Evolutionary conservation across 2,329 filamentous ascomycete genomes (phyloP).

Genomic region (Penicillium corylophilum): DNA sequence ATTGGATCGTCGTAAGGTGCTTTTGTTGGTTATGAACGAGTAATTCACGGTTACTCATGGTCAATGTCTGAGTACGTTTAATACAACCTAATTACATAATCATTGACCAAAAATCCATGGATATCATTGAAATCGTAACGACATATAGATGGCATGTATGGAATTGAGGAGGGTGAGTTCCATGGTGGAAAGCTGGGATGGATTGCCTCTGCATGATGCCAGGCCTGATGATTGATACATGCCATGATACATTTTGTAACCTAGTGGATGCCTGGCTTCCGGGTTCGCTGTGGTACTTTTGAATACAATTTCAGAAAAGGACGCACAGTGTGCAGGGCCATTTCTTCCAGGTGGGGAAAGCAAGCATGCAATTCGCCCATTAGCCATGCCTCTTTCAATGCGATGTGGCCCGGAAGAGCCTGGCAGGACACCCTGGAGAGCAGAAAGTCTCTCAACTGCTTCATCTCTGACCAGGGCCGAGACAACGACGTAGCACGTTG

Average conservation of each 20-base stretch:
- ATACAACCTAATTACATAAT: constrained; percentile 17
- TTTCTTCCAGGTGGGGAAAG: neutral
- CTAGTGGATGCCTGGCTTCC: neutral
- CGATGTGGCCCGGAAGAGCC: neutral
- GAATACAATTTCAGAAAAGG: neutral
- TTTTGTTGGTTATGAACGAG: neutral
- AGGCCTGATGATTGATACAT: neutral
- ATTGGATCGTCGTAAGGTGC: constrained; percentile 27
- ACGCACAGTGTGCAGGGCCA: neutral
- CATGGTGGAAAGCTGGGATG: neutral
- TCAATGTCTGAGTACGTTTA: constrained; percentile 25
- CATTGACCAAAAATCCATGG: neutral
- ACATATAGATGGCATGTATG: neutral
- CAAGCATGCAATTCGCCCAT: neutral
- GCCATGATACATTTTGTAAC: neutral
- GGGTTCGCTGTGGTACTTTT: neutral
- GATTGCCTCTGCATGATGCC: neutral
- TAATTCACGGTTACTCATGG: constrained; percentile 21
- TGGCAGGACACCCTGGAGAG: too few relatives aligned
- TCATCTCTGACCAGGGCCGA: neutral
- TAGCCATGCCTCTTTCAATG: neutral
- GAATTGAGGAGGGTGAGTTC: neutral
- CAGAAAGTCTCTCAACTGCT: neutral
- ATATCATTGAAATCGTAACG: neutral
- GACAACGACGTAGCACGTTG: neutral